These are phyloP conservation scores for Physcomitrium patens DNA, from an alignment of 225 moss, liverwort and hornwort species.

Conservation along the genomic window DNA sequence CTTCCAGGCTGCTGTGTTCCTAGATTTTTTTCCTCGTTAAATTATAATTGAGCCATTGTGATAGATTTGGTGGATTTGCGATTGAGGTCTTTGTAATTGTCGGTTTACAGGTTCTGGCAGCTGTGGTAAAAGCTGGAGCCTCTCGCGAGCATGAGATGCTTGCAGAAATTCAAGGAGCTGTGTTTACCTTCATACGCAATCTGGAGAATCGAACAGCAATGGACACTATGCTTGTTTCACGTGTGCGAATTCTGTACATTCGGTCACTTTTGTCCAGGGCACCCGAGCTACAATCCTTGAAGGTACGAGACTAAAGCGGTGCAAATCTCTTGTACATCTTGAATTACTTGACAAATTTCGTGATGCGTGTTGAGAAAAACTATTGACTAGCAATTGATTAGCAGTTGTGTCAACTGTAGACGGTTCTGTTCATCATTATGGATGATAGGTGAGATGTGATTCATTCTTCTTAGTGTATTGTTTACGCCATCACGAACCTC, in stretches of 20 bases:
- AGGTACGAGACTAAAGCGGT: slow-evolving; percentile 25
- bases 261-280: slow-evolving; percentile 84
- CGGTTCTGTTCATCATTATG: slow-evolving; percentile 2
- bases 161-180: slow-evolving; percentile 86
- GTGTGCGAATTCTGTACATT: slow-evolving; percentile 83
- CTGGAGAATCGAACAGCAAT: slow-evolving; percentile 73
- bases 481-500: background rate
- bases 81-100: slow-evolving; percentile 13
- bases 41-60: background rate
- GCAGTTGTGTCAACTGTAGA: background rate
- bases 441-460: background rate
- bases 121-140: slow-evolving; percentile 85
- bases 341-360: background rate
- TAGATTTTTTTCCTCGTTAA: background rate
- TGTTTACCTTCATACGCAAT: slow-evolving; percentile 74
- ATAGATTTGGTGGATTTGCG: background rate
- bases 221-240: slow-evolving; percentile 89
- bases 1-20: background rate
- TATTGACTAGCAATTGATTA: background rate
- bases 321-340: background rate
- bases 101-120: slow-evolving; percentile 64
- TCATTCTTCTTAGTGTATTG: background rate
- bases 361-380: slow-evolving; percentile 11
- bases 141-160: slow-evolving; percentile 91
- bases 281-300: slow-evolving; percentile 72